Base-by-base conservation (phyloP, 257 asterid genomes). In the Fraxinus americana region DNA sequence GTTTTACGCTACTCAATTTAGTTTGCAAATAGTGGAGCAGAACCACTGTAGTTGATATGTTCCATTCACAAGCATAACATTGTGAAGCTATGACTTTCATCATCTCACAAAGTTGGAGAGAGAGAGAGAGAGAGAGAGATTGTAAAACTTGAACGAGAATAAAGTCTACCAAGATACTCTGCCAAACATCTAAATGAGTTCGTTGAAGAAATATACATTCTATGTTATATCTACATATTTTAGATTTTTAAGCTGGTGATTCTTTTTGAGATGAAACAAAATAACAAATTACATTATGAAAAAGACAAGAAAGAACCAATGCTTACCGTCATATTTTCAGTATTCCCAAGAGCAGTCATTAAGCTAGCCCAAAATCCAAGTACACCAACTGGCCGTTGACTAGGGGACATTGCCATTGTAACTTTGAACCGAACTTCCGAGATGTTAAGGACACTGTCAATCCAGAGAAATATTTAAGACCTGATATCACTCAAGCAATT, bases 361-460 rank as follows among this genome's bases (percentile, higher is more conserved):
- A 96, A 89, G 87, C 98, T 93, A 74, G 99, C 92, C 99, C 99
- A 96, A 85, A 96, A 96, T 69, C 99, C 99, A 83, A 96, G 99
- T 87, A 96, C 99, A 80, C 99, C 99, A 12, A 92, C 98, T 74
- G 99, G 99, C 63, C 99, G 92, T 83, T 96, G 99, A 84, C 97
- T 90, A 72, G 99, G 99, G 75, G 99, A 96, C 99, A 96, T 96
- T 76, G 89, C 94, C 97, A 96, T 94, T 78, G 99, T 92, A 67
- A 96, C 94, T 89, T 93, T 96, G 84, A 96, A 87, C 78, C 99
- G 96, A 29, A 93, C 84, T 85, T 96, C 99, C 4, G 97, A 96
- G 66, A 93, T 90, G 88, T 90, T 93, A 78, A 96, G 92, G 80
- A 91, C 98, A 80, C 99, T 96, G 93, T 80, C 82, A 89, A 87